phyloP scores from a whole-genome alignment of 768 basidiomycete species.

The Boletellus ananas region DNA sequence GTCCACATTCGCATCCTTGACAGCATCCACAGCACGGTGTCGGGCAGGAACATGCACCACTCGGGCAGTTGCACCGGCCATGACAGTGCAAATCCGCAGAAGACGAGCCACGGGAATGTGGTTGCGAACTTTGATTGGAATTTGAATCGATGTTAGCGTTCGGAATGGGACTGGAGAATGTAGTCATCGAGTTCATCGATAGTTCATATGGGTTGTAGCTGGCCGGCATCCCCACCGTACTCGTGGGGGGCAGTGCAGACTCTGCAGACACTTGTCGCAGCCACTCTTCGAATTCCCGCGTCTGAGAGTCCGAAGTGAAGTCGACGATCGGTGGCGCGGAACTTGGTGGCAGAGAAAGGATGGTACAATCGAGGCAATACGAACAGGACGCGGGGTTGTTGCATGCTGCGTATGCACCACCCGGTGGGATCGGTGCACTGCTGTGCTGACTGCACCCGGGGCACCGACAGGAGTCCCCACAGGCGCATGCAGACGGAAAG shows the following conservation, averaged over 20 bases:
- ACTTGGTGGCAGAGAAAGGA: conserved; percentile 46
- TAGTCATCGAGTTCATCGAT: conserved; percentile 17
- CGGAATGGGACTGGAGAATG: conserved; percentile 12
- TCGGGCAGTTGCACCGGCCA: conserved; percentile 33
- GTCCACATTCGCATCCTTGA: conserved; percentile 29
- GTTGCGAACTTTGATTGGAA: conserved; percentile 5
- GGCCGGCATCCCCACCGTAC: conserved; percentile 18
- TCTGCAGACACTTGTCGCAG: conserved; percentile 47
- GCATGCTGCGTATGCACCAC: conserved; percentile 37
- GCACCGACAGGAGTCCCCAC: conserved; percentile 61
- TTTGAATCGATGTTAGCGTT: conserved; percentile 4
- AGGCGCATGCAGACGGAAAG: conserved; percentile 55
- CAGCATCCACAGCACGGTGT: conserved; percentile 30
- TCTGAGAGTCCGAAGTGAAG: conserved; percentile 41
- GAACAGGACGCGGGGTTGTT: conserved; percentile 36
- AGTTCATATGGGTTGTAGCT: conserved; percentile 30
- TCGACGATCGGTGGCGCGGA: conserved; percentile 40
- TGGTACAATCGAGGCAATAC: conserved; percentile 62
- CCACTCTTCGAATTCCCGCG: conserved; percentile 60
- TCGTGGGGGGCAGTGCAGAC: conserved; percentile 17
- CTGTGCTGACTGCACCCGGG: conserved; percentile 62
- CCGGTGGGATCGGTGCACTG: conserved; percentile 35
- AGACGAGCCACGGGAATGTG: conserved; percentile 8
- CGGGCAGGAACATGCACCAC: conserved; percentile 32
- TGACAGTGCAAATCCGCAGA: conserved; percentile 27